Base-by-base conservation (phyloP, 1,139 yeast species). In the Pichia sp. region DNA sequence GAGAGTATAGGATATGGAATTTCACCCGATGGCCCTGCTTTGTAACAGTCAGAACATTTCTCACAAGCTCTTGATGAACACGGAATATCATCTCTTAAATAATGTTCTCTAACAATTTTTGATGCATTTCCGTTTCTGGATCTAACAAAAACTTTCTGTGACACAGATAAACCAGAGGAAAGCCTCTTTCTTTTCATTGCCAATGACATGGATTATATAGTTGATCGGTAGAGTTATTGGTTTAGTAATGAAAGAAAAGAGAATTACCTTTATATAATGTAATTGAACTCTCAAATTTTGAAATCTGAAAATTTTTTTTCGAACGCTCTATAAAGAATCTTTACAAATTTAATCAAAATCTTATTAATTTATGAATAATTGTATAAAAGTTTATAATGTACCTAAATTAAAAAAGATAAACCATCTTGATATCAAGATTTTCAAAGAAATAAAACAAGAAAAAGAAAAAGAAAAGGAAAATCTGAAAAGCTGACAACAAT, bases 61-160 rank as follows among this genome's bases (percentile, higher is more conserved):
- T 68, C 63, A 67, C 98, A 94, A 1, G 77, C 71, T 56, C 71
- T 73, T 3, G 96, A 87, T 44, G 84, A 80, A 66, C 98, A 92
- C 22, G 97, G 95, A 49, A 94, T 89, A 65, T 94, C 98, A 47
- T 79, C 80, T 63, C 98, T 76, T 49, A 94, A 72, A 63, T 94
- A 94, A 64, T 90, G 97, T 64, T 94, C 98, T 57, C 97, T 77
- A 23, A 89, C 96, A 37, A 94, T 76, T 64, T 92, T 92, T 40
- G 90, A 76, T 7, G 97, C 97, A 46, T 85, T 83, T 13, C 97
- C 97, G 56, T 85, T 81, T 59, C 92, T 76, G 3, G 97, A 86
- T 57, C 96, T 73, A 46, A 92, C 96, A 69, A 86, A 92, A 20
- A 92, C 96, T 65, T 90, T 92, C 55, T 89, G 92, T 0, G 96